Evolutionary conservation across 345 rosid genomes (phyloP), one percentile per base, ranked within the genome.

Genomic region (Acer yangbiense): DNA sequence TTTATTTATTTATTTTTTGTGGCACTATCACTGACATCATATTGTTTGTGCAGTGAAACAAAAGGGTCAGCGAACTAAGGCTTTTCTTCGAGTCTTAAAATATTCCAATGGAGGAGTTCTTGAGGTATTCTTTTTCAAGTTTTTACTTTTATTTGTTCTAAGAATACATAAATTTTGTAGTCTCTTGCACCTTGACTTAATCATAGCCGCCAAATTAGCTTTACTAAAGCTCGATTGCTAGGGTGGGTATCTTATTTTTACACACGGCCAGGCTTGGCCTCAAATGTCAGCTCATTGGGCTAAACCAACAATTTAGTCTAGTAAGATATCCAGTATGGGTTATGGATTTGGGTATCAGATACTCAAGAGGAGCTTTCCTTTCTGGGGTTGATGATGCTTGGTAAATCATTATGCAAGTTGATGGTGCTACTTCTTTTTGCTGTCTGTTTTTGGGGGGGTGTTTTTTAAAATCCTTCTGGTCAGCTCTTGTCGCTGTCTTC

Each of bases 81-180:
- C 99, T 82, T 90, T 90, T 88, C 97, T 96, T 82, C 94, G 99
- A 71, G 99, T 96, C 25, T 76, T 96, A 77, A 96, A 96, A 79
- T 92, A 94, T 82, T 92, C 99, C 70, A 90, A 88, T 21, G 98
- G 99, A 77, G 99, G 97, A 73, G 97, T 96, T 32, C 97, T 94
- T 23, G 99, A 96, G 99, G 98, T 96, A 90, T 57, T 71, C 69
- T 79, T 80, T 64, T 75, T 23, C 79, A 63, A 63, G 25, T 70
- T 35, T 57, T 27, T 39, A 63, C 6, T 65, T 32, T 58, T 14
- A 64, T 63, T 35, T 18, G 29, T 58, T 58, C 16, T 55, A 55
- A 39, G 23, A 66, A 76, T 9, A 35, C 64, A 27, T 25, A 57
- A 57, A 69, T 43, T 61, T n/a, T 25, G 27, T 9, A 1, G 61